Base-by-base conservation (phyloP, 192 early-diverging fungal genomes). In the Phycomyces blakesleeanus region DNA sequence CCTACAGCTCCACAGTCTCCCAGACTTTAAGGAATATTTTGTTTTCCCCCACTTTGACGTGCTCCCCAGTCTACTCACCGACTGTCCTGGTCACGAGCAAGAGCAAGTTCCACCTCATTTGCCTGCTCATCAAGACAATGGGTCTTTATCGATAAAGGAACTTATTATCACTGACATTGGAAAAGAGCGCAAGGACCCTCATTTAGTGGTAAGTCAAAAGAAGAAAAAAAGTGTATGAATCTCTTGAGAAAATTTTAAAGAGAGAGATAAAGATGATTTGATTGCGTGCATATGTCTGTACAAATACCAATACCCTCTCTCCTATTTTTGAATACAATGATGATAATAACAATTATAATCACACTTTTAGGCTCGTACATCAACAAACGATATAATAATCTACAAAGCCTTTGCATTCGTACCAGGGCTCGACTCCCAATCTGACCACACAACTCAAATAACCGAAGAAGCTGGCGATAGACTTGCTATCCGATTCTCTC, bases 131-230 rank as follows among this genome's bases (percentile, higher is more conserved):
- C 29, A 51, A 18, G 56, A 63, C 41, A 59, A 9, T 39, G 29
- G 64, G 21, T 71, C 78, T 12, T 70, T 63, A 15, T 78, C 89
- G 27, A 81, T 93, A 27, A 77, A 85, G 51, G 91, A 93, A 64
- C 83, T 94, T 58, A 20, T 85, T 18, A 72, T 93, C 66, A 76
- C 81, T 26, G 76, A 81, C 58, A 74, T 94, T 64, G 91, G 91
- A 26, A 67, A 77, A 27, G 44, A 81, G 15, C 71, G 59, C 15
- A 81, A 78, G 34, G 68, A 79, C 27, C 81, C 87, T 10, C 91
- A 92, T 61, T 66, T 94, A 21, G 77, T 94, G 51, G 89, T 90
- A 83, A 74, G 76, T 60, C 27, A 41, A 14, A 11, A 34, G n/a
- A n/a, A n/a, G n/a, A n/a, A n/a, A n/a, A n/a, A n/a, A n/a, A n/a